These are phyloP conservation scores for Euryodendron excelsum DNA, from an alignment of 148 eudicot species.

Conservation along the genomic window DNA sequence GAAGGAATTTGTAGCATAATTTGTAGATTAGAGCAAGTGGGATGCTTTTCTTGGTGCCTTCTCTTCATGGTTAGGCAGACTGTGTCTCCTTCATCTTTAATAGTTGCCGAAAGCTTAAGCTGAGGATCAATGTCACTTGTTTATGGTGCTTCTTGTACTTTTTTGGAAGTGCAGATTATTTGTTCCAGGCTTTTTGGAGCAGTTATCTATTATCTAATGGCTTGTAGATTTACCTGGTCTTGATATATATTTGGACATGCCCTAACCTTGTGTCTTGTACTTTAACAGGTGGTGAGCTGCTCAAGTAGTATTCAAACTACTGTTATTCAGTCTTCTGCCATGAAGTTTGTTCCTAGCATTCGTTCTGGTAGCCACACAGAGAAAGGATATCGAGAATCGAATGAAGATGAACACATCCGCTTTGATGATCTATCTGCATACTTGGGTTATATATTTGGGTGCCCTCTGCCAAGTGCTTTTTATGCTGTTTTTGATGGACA, in stretches of 20 bases:
- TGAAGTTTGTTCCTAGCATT: constrained; percentile 24
- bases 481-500: constrained; percentile 58
- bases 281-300: constrained; percentile 27
- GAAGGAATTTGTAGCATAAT: background rate
- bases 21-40: background rate
- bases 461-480: constrained; percentile 40
- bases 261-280: background rate
- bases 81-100: background rate
- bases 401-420: constrained; percentile 36
- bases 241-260: background rate
- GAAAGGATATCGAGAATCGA: constrained; percentile 29
- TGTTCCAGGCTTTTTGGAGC: too few species aligned
- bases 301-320: constrained; percentile 23
- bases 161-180: background rate
- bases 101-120: background rate
- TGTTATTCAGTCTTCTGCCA: constrained; percentile 4
- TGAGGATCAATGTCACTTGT: background rate
- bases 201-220: background rate
- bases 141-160: background rate
- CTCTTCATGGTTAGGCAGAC: background rate
- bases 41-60: background rate
- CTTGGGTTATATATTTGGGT: constrained; percentile 21
- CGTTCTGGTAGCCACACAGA: constrained; percentile 41
- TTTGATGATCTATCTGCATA: constrained; percentile 32
- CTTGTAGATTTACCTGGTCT: background rate